Evolutionary conservation across 345 rosid species (phyloP), one percentile per base, ranked within the genome.

Genomic region (Cardamine chenopodiifolia): DNA sequence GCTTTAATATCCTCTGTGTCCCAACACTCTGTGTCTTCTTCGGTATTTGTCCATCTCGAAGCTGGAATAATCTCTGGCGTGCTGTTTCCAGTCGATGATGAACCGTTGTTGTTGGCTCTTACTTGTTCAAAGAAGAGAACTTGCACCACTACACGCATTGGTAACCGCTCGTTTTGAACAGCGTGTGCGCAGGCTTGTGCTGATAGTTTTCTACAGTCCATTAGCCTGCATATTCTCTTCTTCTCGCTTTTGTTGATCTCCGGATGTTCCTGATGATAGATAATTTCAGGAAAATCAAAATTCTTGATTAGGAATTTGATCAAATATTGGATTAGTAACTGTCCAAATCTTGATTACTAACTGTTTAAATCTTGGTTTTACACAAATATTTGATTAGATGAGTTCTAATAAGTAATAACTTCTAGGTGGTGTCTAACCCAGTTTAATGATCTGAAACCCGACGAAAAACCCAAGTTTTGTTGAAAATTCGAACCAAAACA

Each of bases 81-180:
- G 84, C 82, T 80, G 82, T 74, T 83, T 15, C 88, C 88, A 0
- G 82, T 79, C 1, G 89, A 74, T 18, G 86, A 62, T 3, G 89
- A 74, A 15, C 73, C 73, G 34, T 72, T 76, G 79, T 45, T 76
- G 66, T 76, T 78, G 63, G 89, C 86, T 81, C 87, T 78, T 57
- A 86, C 82, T 63, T 89, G 97, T 78, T 93, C 98, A 29, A 93
- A 90, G 88, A 93, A 93, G 72, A 93, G 98, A 25, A 88, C 96
- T 79, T 93, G 98, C 58, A 93, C 98, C 13, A 90, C 92, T 4
- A 93, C 92, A 4, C 97, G 85, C 67, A 90, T 79, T 0, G 97
- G 96, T 44, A 93, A 85, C 44, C 98, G 72, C 79, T 93, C 98
- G 55, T 93, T 90, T 76, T 93, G 98, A 17, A 90, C 88, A 0